Percentiles rank a stretch among this genome's conserved stretches.
These are phyloP conservation scores for Russula vinacea DNA, from an alignment of 768 basidiomycete genomes.

Conservation along the genomic window DNA sequence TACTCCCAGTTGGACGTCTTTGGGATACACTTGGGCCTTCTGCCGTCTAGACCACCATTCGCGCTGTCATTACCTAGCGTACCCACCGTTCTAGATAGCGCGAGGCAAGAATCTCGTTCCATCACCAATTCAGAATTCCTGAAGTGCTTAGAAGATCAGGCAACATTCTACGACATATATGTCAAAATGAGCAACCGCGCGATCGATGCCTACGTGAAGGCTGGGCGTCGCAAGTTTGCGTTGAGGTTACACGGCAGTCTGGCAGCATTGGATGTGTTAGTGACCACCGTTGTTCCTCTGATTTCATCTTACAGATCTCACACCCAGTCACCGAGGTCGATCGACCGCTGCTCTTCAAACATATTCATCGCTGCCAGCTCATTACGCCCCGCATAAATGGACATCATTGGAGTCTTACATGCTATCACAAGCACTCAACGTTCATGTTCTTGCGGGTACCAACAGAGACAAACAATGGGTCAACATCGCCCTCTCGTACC, in stretches of 20 bases:
- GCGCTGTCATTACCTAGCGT: conserved; percentile 43
- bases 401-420: conserved; percentile 74
- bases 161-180: conserved; percentile 77
- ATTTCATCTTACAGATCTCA: conserved; percentile 3
- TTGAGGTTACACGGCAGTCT: conserved; percentile 80
- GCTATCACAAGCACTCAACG: conserved; percentile 69
- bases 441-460: conserved; percentile 55
- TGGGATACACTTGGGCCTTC: conserved; percentile 67
- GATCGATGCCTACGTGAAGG: conserved; percentile 78
- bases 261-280: conserved; percentile 87
- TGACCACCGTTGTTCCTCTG: conserved; percentile 15
- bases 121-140: conserved; percentile 65
- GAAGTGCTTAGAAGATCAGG: conserved; percentile 51
- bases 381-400: conserved; percentile 83
- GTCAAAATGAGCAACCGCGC: conserved; percentile 70
- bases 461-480: conserved; percentile 76
- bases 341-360: conserved; percentile 61
- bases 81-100: conserved; percentile 25
- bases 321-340: conserved; percentile 63
- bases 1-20: conserved; percentile 72
- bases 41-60: conserved; percentile 75
- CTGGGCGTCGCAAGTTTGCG: conserved; percentile 82
- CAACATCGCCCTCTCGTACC: conserved; percentile 69
- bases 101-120: conserved; percentile 33
- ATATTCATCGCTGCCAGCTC: conserved; percentile 78